Base-by-base conservation (phyloP, 2,329 filamentous ascomycete species). In the Pleurostoma richardsiae region DNA sequence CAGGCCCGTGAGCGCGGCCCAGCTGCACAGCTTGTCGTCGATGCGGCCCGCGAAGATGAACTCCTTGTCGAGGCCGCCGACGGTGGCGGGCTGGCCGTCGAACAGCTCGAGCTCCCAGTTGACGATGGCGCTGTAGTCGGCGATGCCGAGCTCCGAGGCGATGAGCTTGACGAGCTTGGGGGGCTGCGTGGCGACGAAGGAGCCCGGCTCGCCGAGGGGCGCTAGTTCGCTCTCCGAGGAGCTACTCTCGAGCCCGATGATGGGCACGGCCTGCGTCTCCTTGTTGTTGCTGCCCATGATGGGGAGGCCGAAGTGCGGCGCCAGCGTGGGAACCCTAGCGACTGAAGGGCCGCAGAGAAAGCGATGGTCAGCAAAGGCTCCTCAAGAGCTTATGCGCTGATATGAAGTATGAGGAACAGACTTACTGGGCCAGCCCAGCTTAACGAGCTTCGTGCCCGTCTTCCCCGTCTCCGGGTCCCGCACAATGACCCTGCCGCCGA, bases 31-130 rank as follows among this genome's bases (percentile, higher is more conserved):
- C 74, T 96, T 97, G 71, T 99, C 94, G 63, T 99, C 94, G 55
- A 97, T 94, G 45, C 94, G 86, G 49, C 92, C 91, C 6, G 89
- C 92, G 54, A 92, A 96, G 68, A 99, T 95, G 64, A 99, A 86
- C 58, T 97, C 92, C 63, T 86, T 89, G 58, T 95, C 88, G 48
- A 99, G 67, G 10, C 94, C 94, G 54, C 88, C 85, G 19, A 90
- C 79, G 39, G 85, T 83, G 1, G 91, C 91, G 6, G 91, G 88
- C 64, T 96, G 90, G 4, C 82, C 80, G 67, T 97, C 94, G 62
- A 86, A 99, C 30, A 99, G 84, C 70, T 99, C 94, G 36, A 97
- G 81, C 63, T 99, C 94, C 94, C 94, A 99, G 71, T 94, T 95
- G 48, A 96, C 72, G 52, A 99, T 96, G 44, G 77, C 80, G 55